phyloP scores from a whole-genome alignment of 2,329 filamentous ascomycete species.

The Ampelomyces quisqualis region DNA sequence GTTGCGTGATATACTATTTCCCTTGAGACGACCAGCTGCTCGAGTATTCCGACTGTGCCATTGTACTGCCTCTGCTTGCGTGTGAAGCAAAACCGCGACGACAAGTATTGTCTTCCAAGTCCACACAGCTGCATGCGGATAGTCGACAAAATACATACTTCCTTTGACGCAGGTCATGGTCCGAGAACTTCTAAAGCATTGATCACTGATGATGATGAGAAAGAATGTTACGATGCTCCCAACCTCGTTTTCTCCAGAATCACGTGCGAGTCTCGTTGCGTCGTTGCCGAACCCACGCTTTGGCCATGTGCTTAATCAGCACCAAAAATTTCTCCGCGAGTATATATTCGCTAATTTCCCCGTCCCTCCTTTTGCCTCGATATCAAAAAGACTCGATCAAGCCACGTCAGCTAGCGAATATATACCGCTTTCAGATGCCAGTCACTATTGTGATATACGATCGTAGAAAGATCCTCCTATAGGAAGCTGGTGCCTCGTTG shows the following conservation, averaged over 20 bases:
- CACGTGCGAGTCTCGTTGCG: background rate
- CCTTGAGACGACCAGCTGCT: too few species aligned
- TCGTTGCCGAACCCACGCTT: background rate
- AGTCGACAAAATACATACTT: too few species aligned
- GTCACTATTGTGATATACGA: slow-evolving; percentile 61
- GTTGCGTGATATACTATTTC: background rate
- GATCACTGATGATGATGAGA: too few species aligned
- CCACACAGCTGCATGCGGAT: too few species aligned
- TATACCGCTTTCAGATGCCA: slow-evolving; percentile 66
- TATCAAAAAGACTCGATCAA: slow-evolving; percentile 61
- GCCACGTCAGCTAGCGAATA: slow-evolving; percentile 63
- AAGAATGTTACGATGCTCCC: too few species aligned
- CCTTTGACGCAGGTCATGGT: too few species aligned
- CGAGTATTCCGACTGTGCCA: too few species aligned
- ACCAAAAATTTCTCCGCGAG: slow-evolving; percentile 1
- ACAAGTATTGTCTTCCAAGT: too few species aligned
- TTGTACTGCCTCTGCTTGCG: too few species aligned
- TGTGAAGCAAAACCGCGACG: too few species aligned
- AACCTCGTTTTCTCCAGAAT: background rate
- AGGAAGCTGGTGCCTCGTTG: slow-evolving; percentile 70
- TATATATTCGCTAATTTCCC: slow-evolving; percentile 3
- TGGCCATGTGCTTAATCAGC: slow-evolving; percentile 1
- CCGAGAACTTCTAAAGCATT: too few species aligned
- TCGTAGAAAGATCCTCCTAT: slow-evolving; percentile 62
- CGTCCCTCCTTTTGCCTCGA: slow-evolving; percentile 46